Percentiles rank a stretch among this genome's conserved stretches.
Conservation (phyloP, 1,284 basidiomycete species). For the Pulveroboletus sp. region DNA sequence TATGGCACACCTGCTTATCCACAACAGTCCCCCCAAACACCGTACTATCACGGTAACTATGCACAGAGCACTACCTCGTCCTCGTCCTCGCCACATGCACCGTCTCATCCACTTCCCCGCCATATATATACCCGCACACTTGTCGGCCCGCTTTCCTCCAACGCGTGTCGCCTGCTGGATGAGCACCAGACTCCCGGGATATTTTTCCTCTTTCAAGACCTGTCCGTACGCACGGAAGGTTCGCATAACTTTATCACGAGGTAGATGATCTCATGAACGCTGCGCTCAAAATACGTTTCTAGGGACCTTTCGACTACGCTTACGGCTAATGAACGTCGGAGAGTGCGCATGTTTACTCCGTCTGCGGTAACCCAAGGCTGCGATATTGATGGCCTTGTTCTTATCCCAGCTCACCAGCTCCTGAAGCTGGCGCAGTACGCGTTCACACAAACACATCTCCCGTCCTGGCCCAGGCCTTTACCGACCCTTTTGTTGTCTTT, state of each 20-base stretch:
- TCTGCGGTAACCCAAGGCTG: slow-evolving; percentile 15
- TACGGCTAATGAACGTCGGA: slow-evolving; percentile 83
- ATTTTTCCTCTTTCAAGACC: slow-evolving; percentile 85
- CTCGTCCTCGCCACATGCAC: slow-evolving; percentile 34
- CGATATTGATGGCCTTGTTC: slow-evolving; percentile 23
- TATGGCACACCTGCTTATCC: slow-evolving; percentile 28
- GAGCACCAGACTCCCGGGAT: slow-evolving; percentile 81
- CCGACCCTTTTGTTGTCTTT: slow-evolving; percentile 86
- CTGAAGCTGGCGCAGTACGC: slow-evolving; percentile 59
- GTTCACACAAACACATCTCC: slow-evolving; percentile 65
- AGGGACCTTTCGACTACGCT: slow-evolving; percentile 74
- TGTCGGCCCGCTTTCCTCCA: slow-evolving; percentile 82
- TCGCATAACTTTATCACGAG: slow-evolving; percentile 32
- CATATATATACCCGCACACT: slow-evolving; percentile 81
- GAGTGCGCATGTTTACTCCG: slow-evolving; percentile 51
- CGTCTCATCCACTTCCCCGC: slow-evolving; percentile 45
- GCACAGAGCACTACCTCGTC: slow-evolving; percentile 29
- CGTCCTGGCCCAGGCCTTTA: slow-evolving; percentile 80
- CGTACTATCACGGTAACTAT: slow-evolving; percentile 28
- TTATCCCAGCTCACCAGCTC: slow-evolving; percentile 59
- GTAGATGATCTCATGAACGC: slow-evolving; percentile 22
- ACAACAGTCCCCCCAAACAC: slow-evolving; percentile 29
- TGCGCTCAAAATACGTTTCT: slow-evolving; percentile 14
- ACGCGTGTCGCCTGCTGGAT: slow-evolving; percentile 78
- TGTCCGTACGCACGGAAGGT: slow-evolving; percentile 85